Evolutionary conservation across 495 filamentous ascomycete genomes (phyloP).

Genomic region (Apiosordaria backusii): DNA sequence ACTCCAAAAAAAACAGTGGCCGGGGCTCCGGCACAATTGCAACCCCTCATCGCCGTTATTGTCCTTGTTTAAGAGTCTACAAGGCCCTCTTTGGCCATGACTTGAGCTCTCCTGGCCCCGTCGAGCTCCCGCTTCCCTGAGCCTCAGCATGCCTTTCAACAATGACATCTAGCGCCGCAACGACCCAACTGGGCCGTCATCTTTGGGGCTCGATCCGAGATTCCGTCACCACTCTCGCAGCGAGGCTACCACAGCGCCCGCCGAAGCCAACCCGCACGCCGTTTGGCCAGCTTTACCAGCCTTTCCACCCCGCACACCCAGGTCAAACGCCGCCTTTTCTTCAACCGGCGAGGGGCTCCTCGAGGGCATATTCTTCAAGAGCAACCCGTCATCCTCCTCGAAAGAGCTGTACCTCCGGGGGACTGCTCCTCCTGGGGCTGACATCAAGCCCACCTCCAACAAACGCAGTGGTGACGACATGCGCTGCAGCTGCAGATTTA

Average conservation of each 20-base stretch:
- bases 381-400: conserved; percentile 32
- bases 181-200: conserved; percentile 45
- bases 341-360: conserved; percentile 9
- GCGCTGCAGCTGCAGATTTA: conserved; percentile 40
- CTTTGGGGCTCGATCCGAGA: conserved; percentile 45
- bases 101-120: conserved; percentile 17
- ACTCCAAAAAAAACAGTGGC: background rate
- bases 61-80: background rate
- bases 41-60: background rate
- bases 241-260: conserved; percentile 32
- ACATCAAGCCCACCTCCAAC: conserved; percentile 39
- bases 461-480: conserved; percentile 39
- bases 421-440: conserved; percentile 39
- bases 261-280: conserved; percentile 19
- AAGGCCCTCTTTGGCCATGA: conserved; percentile 21
- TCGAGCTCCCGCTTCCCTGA: conserved; percentile 12
- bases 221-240: conserved; percentile 34
- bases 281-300: conserved; percentile 16
- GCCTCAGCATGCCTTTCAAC: conserved; percentile 38
- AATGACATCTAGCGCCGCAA: conserved; percentile 46
- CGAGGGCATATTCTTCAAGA: conserved; percentile 20
- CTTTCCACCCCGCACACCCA: conserved; percentile 22
- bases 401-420: conserved; percentile 43
- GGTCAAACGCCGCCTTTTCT: background rate
- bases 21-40: background rate